phyloP scores from a whole-genome alignment of 495 filamentous ascomycete species.

The Talaromyces adpressus region DNA sequence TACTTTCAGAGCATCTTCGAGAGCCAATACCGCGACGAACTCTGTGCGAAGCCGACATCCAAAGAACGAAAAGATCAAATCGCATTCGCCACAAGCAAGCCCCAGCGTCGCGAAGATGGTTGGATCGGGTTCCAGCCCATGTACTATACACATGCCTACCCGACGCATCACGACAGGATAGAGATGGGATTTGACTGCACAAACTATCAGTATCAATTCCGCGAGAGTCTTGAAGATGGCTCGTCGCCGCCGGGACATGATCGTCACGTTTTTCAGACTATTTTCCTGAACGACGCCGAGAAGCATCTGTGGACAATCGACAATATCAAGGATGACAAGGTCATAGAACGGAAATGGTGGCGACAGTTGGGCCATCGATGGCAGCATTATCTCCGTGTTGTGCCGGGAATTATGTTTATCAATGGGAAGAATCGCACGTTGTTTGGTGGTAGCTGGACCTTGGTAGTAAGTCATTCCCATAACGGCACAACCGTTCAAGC shows the following conservation, averaged over 20 bases:
- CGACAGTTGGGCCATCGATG: constrained; percentile 78
- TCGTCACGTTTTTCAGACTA: constrained; percentile 74
- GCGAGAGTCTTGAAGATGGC: constrained; percentile 35
- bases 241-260: constrained; percentile 37
- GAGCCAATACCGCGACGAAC: constrained; percentile 48
- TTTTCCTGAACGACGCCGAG: constrained; percentile 68
- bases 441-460: constrained; percentile 70
- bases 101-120: constrained; percentile 24
- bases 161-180: constrained; percentile 56
- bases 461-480: constrained; percentile 47
- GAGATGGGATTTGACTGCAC: constrained; percentile 87
- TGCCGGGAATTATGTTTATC: constrained; percentile 76
- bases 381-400: constrained; percentile 72
- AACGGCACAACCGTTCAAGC: not conserved
- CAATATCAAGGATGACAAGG: constrained; percentile 60
- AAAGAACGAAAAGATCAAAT: constrained; percentile 42
- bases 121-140: constrained; percentile 61
- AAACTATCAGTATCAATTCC: constrained; percentile 80
- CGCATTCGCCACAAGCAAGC: constrained; percentile 42
- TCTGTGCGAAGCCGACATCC: constrained; percentile 43
- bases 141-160: constrained; percentile 73
- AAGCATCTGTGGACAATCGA: constrained; percentile 62
- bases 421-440: constrained; percentile 60
- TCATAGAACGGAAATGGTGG: constrained; percentile 76
- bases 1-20: constrained; percentile 78